Evolutionary conservation across 2,329 filamentous ascomycete species (phyloP), one percentile per base, ranked within the genome.

Genomic region (Herpomyces periplanetae): DNA sequence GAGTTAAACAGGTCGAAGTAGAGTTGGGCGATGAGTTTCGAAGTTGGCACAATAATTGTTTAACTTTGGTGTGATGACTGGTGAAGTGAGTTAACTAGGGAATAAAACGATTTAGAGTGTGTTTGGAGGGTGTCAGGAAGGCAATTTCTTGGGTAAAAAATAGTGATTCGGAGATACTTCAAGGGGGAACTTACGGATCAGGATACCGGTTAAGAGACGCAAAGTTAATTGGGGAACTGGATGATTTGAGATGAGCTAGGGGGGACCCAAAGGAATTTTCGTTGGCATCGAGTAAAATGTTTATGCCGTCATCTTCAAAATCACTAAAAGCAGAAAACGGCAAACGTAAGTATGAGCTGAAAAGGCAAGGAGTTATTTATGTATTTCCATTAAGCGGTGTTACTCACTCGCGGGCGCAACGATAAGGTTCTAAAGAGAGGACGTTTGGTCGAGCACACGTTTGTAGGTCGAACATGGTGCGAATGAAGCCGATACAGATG

Each of bases 271-370:
- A 88, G 23, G 80, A 71, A 34, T 96, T 96, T 43, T 96, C 80
- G 33, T 96, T 96, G 30, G 80, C 80, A 36, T 96, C 80, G 27
- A 96, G 63, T 20, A 96, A 60, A 31, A 91, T 58, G 34, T 91
- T 91, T 23, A 59, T 75, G 28, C 80, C 80, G 35, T 96, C 65
- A 37, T 96, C 75, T 44, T 96, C 88, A 52, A 96, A 91, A 51
- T 96, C 80, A 44, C 69, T 84, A 16, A 12, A 13, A 9, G 10
- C 13, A 17, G 8, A 15, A n/a, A 5, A 20, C 5, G 11, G 17
- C 21, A 12, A 20, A 25, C 23, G 21, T 16, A 17, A 11, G 20
- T 15, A 11, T 15, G 8, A 26, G 21, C 20, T 22, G 16, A 18
- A 21, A 25, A 19, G 21, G 19, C 14, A 11, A 16, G 21, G 21